A percentile compares a stretch with the other conserved stretches of the same genome.
phyloP scores from a whole-genome alignment of 257 asterid species.

The Solanum virginianum region DNA sequence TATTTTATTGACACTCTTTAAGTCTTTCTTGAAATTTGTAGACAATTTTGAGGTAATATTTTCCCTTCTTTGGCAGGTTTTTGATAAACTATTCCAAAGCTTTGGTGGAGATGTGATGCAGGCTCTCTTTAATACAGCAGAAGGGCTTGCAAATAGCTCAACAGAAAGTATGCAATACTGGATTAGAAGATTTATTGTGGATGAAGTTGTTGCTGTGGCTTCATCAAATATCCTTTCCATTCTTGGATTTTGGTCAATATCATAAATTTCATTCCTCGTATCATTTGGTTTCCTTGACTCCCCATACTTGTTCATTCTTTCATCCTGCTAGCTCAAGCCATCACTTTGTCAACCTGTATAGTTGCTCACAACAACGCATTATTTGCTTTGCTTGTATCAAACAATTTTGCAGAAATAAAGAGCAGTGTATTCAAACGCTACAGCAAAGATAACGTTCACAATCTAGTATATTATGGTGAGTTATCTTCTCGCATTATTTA shows the following conservation, averaged over 20 bases:
- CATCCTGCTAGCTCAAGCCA: slow-evolving; percentile 92
- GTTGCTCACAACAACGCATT: slow-evolving; percentile 95
- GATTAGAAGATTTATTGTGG: slow-evolving; percentile 66
- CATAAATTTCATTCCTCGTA: slow-evolving; percentile 1
- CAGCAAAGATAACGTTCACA: slow-evolving; percentile 86
- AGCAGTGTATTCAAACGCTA: slow-evolving; percentile 90
- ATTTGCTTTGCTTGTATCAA: slow-evolving; percentile 90
- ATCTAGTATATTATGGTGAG: slow-evolving; percentile 83
- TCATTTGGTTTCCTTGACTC: slow-evolving; percentile 46
- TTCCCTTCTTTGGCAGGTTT: slow-evolving; percentile 50
- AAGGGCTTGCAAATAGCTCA: slow-evolving; percentile 75
- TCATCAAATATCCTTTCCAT: slow-evolving; percentile 83
- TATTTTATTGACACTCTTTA: background rate
- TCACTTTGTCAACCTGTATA: slow-evolving; percentile 87
- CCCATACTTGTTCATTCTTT: slow-evolving; percentile 75
- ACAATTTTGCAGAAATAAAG: slow-evolving; percentile 95
- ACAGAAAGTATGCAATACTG: slow-evolving; percentile 42
- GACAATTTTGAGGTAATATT: background rate
- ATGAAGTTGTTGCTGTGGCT: slow-evolving; percentile 66
- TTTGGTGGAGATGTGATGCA: slow-evolving; percentile 95
- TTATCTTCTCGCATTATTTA: slow-evolving; percentile 3
- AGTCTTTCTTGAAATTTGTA: background rate
- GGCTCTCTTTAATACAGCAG: slow-evolving; percentile 78
- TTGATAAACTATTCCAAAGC: slow-evolving; percentile 91
- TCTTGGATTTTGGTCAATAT: background rate